These are phyloP conservation scores for Botrytis tulipae DNA, from an alignment of 2,329 filamentous ascomycete genomes.

Conservation along the genomic window DNA sequence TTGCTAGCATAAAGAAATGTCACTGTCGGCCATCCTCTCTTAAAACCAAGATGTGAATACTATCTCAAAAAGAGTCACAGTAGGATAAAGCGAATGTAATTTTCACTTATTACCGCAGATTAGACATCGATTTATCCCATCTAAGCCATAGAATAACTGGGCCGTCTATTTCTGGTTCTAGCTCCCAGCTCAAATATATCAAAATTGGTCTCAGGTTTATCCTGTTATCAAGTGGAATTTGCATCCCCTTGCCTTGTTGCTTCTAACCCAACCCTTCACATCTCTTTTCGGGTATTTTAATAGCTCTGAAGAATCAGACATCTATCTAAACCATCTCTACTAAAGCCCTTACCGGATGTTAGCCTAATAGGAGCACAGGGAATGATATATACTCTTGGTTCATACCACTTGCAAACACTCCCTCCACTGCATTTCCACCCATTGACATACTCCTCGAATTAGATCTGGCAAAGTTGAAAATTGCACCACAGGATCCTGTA, in stretches of 20 bases:
- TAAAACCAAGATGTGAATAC: not conserved
- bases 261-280: not conserved
- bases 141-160: not conserved
- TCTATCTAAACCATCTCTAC: not conserved
- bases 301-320: not conserved
- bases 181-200: not conserved
- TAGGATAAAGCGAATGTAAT: not conserved
- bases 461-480: not conserved
- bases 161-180: not conserved
- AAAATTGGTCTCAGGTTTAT: not conserved
- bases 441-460: not conserved
- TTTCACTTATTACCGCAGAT: not conserved
- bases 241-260: not conserved
- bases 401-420: not conserved
- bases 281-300: not conserved
- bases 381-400: not conserved
- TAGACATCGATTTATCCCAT: not conserved
- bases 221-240: not conserved
- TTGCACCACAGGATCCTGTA: not conserved
- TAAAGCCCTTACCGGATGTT: not conserved
- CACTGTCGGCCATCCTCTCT: not conserved
- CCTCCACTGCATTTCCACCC: not conserved
- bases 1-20: not conserved
- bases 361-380: not conserved
- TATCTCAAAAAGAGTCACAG: not conserved